Percentiles rank a stretch among this genome's conserved stretches.
Evolutionary conservation across 2,329 filamentous ascomycete genomes (phyloP).

Genomic region (Aspergillus pseudoglaucus): DNA sequence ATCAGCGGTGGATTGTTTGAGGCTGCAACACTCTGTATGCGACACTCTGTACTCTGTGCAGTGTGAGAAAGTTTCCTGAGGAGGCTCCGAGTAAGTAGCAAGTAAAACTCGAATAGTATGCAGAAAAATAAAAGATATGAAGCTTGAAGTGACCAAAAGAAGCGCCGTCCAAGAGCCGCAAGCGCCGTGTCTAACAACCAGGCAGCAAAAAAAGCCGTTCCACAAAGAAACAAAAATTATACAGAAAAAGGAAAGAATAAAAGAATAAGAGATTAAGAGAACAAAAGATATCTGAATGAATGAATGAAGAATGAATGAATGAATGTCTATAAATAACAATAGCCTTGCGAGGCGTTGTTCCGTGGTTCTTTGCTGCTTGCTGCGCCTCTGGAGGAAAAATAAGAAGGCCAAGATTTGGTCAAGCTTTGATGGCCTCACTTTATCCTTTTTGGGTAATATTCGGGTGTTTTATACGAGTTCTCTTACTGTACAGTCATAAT

Average conservation of each 20-base stretch:
- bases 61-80: too few species aligned
- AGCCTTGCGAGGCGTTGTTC: not conserved
- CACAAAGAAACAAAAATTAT: not conserved
- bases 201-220: not conserved
- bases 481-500: not conserved
- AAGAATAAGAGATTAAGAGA: too few species aligned
- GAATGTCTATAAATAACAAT: not conserved
- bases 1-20: not conserved
- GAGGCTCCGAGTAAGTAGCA: too few species aligned
- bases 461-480: not conserved
- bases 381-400: too few species aligned
- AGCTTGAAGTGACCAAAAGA: not conserved
- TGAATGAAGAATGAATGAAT: not conserved
- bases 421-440: slow-evolving; percentile 4
- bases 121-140: not conserved
- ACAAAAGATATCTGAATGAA: not conserved
- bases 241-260: not conserved
- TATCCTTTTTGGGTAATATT: not conserved
- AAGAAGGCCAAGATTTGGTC: slow-evolving; percentile 10
- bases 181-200: not conserved
- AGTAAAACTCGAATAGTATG: too few species aligned
- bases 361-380: too few species aligned
- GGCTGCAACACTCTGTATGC: not conserved
- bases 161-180: too few species aligned
- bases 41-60: too few species aligned